Percentiles rank a stretch among this genome's conserved stretches.
Evolutionary conservation across 331 rosid species (phyloP).

Genomic region (Cydonia oblonga): DNA sequence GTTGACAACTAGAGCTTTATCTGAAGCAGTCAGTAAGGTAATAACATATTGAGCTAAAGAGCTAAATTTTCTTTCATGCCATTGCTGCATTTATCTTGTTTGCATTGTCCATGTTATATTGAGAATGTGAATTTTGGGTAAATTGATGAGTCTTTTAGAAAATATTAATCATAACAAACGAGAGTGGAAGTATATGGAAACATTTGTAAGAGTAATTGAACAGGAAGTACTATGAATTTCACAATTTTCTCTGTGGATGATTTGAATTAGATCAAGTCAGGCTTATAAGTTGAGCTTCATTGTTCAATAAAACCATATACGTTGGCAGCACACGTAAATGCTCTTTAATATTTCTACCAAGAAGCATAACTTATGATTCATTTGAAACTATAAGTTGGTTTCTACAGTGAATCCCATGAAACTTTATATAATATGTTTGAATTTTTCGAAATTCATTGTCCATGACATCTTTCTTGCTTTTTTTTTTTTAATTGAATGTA

Average conservation of each 20-base stretch:
- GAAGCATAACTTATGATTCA: not conserved
- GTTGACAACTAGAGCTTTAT: conserved; percentile 71
- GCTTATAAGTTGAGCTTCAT: not conserved
- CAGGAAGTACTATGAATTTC: not conserved
- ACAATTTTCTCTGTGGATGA: not conserved
- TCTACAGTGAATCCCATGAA: not conserved
- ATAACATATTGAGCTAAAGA: not conserved
- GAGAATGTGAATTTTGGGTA: not conserved
- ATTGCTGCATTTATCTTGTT: not conserved
- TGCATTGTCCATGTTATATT: not conserved
- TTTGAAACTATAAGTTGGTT: not conserved
- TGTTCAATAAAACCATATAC: not conserved
- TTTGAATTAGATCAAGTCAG: not conserved
- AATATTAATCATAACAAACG: not conserved
- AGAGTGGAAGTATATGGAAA: not conserved
- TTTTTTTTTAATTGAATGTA: not conserved
- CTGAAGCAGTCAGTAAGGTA: conserved; percentile 79
- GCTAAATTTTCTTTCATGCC: not conserved
- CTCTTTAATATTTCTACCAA: not conserved
- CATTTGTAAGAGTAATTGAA: not conserved
- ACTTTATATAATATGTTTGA: not conserved
- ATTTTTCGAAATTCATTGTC: too few species aligned
- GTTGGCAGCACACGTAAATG: not conserved
- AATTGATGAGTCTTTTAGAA: not conserved
- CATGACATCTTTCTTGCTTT: not conserved